These are phyloP conservation scores for Garcia nutans DNA, from an alignment of 345 rosid species.

Conservation along the genomic window DNA sequence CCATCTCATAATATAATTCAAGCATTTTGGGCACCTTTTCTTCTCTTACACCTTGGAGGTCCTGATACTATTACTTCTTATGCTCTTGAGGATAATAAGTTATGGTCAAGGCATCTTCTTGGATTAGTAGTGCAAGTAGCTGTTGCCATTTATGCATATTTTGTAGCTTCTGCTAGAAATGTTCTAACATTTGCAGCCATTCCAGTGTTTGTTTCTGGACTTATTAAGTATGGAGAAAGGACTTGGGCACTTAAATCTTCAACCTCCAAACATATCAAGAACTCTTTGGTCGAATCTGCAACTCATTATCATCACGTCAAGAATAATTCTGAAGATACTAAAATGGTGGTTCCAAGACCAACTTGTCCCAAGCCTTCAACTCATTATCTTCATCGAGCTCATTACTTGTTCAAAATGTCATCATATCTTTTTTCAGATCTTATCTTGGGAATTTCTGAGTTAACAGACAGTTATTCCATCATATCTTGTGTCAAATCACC, in stretches of 20 bases:
- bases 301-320: too few species aligned
- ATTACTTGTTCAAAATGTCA: background rate
- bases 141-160: background rate
- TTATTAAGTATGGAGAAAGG: background rate
- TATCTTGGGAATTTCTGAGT: too few species aligned
- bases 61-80: slow-evolving; percentile 10
- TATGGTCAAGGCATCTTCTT: slow-evolving; percentile 7
- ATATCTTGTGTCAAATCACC: background rate
- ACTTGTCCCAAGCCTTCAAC: background rate
- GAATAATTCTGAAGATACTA: too few species aligned
- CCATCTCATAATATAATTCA: background rate
- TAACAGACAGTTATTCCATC: rapidly evolving
- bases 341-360: background rate
- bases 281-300: too few species aligned
- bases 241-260: background rate
- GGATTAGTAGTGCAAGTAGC: background rate
- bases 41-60: slow-evolving; percentile 11
- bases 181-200: background rate
- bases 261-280: background rate
- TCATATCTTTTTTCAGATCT: background rate
- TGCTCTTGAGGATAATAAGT: slow-evolving; percentile 2
- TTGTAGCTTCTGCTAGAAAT: background rate
- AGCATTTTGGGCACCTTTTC: slow-evolving; percentile 9
- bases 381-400: background rate
- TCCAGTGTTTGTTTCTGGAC: background rate